Percentiles rank a stretch among this genome's conserved stretches.
These are phyloP conservation scores for Marvania coccoides DNA, from an alignment of 139 green algal genomes.

Conservation along the genomic window DNA sequence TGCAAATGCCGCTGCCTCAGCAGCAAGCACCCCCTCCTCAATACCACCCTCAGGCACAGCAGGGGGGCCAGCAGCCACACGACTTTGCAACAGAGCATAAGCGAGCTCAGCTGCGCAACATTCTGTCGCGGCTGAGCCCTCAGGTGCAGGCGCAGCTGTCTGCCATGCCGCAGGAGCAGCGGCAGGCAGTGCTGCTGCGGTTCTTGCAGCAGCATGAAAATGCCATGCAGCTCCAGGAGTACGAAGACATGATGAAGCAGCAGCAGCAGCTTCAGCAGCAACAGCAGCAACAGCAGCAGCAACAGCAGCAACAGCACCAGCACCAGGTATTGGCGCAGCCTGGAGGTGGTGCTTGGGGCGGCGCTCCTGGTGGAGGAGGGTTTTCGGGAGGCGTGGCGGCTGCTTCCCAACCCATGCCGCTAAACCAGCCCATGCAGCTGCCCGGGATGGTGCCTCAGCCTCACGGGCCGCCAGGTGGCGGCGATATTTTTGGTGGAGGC, in stretches of 20 bases:
- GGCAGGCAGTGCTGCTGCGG: constrained; percentile 5
- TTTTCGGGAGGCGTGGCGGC: too few species aligned
- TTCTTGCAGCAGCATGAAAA: constrained; percentile 19
- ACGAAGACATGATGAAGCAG: not conserved
- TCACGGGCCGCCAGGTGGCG: too few species aligned
- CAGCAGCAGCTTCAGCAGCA: constrained; percentile 14
- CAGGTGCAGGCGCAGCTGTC: constrained; percentile 5
- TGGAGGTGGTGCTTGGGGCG: too few species aligned
- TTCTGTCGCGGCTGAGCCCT: constrained; percentile 1
- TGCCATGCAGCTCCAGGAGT: constrained; percentile 5
- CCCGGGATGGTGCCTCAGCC: too few species aligned
- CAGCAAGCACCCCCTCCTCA: not conserved
- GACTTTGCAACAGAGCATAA: constrained; percentile 7
- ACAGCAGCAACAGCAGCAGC: not conserved
- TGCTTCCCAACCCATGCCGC: too few species aligned
- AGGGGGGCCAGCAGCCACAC: constrained; percentile 1
- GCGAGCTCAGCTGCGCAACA: constrained; percentile 4
- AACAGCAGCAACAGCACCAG: too few species aligned
- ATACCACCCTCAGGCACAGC: not conserved
- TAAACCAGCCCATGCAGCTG: too few species aligned
- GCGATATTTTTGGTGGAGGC: too few species aligned
- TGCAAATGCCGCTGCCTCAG: not conserved
- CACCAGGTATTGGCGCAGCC: too few species aligned
- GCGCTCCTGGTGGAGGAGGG: too few species aligned
- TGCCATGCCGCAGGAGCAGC: constrained; percentile 15